phyloP scores from a whole-genome alignment of 352 stramenopile genomes.

The Globisporangium echinulatum region DNA sequence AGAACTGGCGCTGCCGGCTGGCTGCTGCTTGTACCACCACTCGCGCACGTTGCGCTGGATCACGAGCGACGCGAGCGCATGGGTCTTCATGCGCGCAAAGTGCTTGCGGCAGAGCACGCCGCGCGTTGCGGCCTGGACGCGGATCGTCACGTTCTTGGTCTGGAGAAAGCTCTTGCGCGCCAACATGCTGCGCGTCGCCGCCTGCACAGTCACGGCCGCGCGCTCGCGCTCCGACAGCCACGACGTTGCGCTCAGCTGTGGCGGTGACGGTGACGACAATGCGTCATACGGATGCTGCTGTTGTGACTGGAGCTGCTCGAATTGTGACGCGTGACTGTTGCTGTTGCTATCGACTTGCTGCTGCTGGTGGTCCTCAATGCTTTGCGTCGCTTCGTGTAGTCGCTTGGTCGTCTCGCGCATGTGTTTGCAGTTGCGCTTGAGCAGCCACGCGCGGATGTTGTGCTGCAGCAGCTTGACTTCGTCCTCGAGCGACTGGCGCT shows the following conservation, averaged over 20 bases:
- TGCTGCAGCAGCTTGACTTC: constrained; percentile 83
- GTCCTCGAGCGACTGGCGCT: constrained; percentile 79
- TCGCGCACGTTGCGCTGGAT: constrained; percentile 84
- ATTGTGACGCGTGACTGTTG: too few relatives aligned
- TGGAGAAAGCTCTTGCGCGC: constrained; percentile 79
- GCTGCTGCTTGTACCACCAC: constrained; percentile 68
- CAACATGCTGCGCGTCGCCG: constrained; percentile 78
- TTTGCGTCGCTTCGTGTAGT: constrained; percentile 66
- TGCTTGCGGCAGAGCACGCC: constrained; percentile 81
- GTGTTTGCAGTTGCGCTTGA: constrained; percentile 84
- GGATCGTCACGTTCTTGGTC: constrained; percentile 81
- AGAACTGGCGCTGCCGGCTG: constrained; percentile 9
- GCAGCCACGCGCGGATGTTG: constrained; percentile 83
- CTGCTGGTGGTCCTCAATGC: constrained; percentile 53
- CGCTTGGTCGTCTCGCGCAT: constrained; percentile 84
- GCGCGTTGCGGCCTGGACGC: constrained; percentile 77
- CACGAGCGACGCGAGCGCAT: constrained; percentile 74
- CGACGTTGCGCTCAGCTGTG: neutral
- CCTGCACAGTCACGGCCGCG: constrained; percentile 79
- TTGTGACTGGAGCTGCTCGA: neutral
- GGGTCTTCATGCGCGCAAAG: constrained; percentile 82
- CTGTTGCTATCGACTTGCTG: constrained; percentile 9
- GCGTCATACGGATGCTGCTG: too few relatives aligned
- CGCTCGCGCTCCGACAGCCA: constrained; percentile 48
- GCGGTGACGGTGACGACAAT: neutral